Evolutionary conservation across 371 early-diverging fungal species (phyloP), one percentile per base, ranked within the genome.

Genomic region (Mortierella sp.): DNA sequence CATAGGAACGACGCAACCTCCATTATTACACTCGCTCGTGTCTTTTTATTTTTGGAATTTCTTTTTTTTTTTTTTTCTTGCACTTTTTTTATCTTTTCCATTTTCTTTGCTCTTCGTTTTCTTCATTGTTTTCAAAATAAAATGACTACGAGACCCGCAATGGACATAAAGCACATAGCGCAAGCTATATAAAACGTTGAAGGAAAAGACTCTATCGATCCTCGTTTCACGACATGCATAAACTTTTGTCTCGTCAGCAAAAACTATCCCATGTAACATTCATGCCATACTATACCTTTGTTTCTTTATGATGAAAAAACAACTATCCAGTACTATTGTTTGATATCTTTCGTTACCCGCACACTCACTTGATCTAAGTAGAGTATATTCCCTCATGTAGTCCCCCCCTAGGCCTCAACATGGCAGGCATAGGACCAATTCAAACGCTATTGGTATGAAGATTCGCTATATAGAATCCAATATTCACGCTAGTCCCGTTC

Each of bases 121-220:
- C 19, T 47, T 65, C 38, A 40, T 70, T 61, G 57, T 74, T 59
- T 72, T 40, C 52, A 50, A 64, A 60, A 83, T 66, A 70, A 78
- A 69, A 65, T 55, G 67, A 67, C 58, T 69, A 69, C 53, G 70
- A 58, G 65, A 77, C 71, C 55, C 22, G 22, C 63, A 48, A 47
- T 63, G 63, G 63, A 63, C 48, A 58, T 45, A 65, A 43, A 66
- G 28, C 55, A 55, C 55, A 19, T 28, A 28, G 55, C 9, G 45
- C 45, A 45, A 45, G 15, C 45, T 48, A 43, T 67, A 41, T 59
- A 45, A 62, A 32, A 63, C 59, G 53, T 55, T 55, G 22, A 68
- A 45, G 45, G 63, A 59, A 66, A 66, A 45, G 24, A 64, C 13
- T n/a, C 7, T 50, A 50, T 50, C 50, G n/a, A 16, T 50, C 50